Base-by-base conservation (phyloP, 768 basidiomycete species). In the Scleroderma citrinum region DNA sequence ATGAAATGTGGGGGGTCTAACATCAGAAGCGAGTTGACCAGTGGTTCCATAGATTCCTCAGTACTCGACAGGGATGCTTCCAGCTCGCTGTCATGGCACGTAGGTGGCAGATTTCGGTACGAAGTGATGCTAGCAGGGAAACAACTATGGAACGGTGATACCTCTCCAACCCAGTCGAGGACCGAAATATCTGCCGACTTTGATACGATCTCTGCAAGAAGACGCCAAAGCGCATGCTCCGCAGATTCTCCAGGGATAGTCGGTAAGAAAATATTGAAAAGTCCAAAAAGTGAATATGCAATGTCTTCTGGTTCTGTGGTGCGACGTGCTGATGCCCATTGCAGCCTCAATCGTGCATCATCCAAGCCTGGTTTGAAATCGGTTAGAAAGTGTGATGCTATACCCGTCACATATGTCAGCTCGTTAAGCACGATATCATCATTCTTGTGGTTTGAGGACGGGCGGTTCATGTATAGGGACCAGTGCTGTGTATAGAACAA, bases 181-280 rank as follows among this genome's bases (percentile, higher is more conserved):
- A 29, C 8, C 8, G 26, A 29, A 5, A 8, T 29, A 8, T 29
- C 26, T 4, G 5, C 26, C 4, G 26, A 29, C 26, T 29, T 29
- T 29, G 26, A 29, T 29, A 29, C 8, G 5, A 29, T 8, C 26
- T 29, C 26, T 29, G 26, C 26, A 29, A 29, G 26, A 4, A 29
- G 26, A 29, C 26, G 26, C 26, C 26, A 4, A 8, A 29, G 26
- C 5, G 26, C 26, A 29, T 29, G 4, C 26, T 29, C 5, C 26
- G 26, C n/a, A n/a, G 14, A n/a, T 30, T 49, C 46, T 14, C 47
- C 47, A 36, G 47, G 49, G 20, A 29, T 14, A 8, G 55, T 40
- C 3, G 53, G 47, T 10, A 50, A 11, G 43, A 11, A 21, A 21
- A 17, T n/a, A 32, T 5, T 44, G 43, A 52, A 49, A 7, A 52